Evolutionary conservation across 2,329 filamentous ascomycete genomes (phyloP).

Genomic region (Blumeriella jaapii): DNA sequence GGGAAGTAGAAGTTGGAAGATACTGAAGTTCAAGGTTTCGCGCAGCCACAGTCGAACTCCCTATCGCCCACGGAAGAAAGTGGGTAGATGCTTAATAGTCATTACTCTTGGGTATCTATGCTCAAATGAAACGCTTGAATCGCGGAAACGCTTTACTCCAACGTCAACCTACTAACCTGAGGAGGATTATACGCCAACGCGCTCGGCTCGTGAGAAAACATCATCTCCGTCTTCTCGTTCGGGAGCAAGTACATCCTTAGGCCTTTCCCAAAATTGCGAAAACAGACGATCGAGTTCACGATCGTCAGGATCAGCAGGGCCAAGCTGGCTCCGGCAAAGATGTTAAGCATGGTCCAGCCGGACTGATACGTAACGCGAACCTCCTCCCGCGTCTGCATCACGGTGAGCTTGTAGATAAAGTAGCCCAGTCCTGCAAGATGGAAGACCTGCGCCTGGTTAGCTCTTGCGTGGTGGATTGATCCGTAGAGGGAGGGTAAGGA

Average conservation of each 20-base stretch:
- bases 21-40: not conserved
- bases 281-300: constrained; percentile 1
- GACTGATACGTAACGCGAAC: not conserved
- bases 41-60: not conserved
- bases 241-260: not conserved
- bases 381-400: constrained; percentile 1
- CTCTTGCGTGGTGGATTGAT: too few relatives aligned
- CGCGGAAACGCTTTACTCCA: constrained; percentile 1
- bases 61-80: not conserved
- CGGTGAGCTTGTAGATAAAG: not conserved
- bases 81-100: not conserved
- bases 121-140: not conserved
- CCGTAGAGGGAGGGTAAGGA: not conserved
- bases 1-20: not conserved
- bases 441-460: not conserved
- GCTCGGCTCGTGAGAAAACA: not conserved
- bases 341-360: not conserved
- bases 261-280: constrained; percentile 1
- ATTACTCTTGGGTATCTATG: not conserved
- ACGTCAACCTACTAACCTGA: not conserved
- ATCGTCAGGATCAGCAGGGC: not conserved
- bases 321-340: not conserved
- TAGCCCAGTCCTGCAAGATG: not conserved
- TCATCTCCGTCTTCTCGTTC: not conserved
- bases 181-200: not conserved